Conservation (phyloP, 2,329 filamentous ascomycete genomes). For the Leptographium wingfieldii region DNA sequence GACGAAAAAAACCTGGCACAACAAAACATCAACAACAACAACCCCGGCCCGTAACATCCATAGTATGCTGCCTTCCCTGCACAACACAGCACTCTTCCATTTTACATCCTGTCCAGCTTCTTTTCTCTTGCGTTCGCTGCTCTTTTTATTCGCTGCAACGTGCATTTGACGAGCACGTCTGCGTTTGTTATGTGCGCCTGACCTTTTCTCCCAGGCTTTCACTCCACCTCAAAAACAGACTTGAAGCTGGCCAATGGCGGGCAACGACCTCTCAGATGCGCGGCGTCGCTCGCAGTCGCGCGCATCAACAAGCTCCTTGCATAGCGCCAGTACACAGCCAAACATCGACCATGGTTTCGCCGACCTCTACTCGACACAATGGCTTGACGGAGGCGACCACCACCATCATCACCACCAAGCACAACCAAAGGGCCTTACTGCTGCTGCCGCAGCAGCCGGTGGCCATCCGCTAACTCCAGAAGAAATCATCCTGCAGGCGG, state of each 20-base stretch:
- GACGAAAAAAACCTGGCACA: background rate
- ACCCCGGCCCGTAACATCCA: constrained; percentile 1
- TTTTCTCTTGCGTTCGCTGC: background rate
- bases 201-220: background rate
- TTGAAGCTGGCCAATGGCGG: constrained; percentile 22
- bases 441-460: constrained; percentile 11
- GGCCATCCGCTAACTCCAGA: constrained; percentile 40
- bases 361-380: constrained; percentile 35
- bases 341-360: constrained; percentile 37
- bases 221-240: background rate
- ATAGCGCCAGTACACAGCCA: constrained; percentile 39
- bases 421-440: constrained; percentile 18
- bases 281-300: constrained; percentile 40
- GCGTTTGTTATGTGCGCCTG: constrained; percentile 2
- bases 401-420: constrained; percentile 29
- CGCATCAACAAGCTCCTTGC: constrained; percentile 44
- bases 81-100: background rate
- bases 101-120: background rate
- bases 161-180: background rate
- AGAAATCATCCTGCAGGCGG: constrained; percentile 46
- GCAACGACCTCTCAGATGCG: constrained; percentile 23
- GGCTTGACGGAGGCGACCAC: constrained; percentile 30
- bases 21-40: constrained; percentile 9
- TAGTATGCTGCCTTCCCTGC: background rate
- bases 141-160: background rate